phyloP scores from a whole-genome alignment of 768 basidiomycete genomes.

The Cantharellus anzutake region DNA sequence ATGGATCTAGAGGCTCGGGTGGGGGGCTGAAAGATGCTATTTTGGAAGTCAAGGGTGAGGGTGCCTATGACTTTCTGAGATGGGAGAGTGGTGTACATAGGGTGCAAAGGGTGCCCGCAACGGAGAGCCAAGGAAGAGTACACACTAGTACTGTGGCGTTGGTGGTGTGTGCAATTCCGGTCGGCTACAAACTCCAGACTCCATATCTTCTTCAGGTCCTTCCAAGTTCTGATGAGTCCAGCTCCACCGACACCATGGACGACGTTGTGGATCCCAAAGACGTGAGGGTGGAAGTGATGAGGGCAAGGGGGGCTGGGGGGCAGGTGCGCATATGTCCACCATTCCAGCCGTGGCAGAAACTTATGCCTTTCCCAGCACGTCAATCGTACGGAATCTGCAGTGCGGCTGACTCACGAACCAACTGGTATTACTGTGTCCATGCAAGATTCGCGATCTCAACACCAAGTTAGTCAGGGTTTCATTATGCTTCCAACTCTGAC shows the following conservation, averaged over 20 bases:
- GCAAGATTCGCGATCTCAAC: conserved; percentile 95
- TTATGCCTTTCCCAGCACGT: conserved; percentile 45
- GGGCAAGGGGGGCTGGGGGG: conserved; percentile 90
- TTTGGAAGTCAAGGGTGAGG: conserved; percentile 57
- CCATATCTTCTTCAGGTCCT: conserved; percentile 40
- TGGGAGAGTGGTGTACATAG: conserved; percentile 96
- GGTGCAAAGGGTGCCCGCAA: conserved; percentile 84
- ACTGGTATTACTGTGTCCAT: conserved; percentile 91
- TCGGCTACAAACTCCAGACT: background rate
- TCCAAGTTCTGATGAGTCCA: conserved; percentile 47
- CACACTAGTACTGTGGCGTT: conserved; percentile 86
- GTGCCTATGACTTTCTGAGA: conserved; percentile 57
- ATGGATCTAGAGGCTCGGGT: conserved; percentile 35
- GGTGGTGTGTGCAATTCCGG: conserved; percentile 34
- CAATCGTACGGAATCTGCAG: conserved; percentile 96
- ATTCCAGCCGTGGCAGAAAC: background rate
- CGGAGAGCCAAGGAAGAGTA: conserved; percentile 69
- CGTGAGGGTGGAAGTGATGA: conserved; percentile 84
- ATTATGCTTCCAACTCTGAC: background rate
- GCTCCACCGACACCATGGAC: conserved; percentile 33
- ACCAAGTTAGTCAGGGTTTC: conserved; percentile 37
- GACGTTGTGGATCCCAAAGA: conserved; percentile 64
- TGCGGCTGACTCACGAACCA: conserved; percentile 81
- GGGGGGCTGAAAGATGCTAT: conserved; percentile 48
- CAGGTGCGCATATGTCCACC: conserved; percentile 33